These are phyloP conservation scores for Microcyclospora pomicola DNA, from an alignment of 2,329 filamentous ascomycete genomes.

Conservation along the genomic window DNA sequence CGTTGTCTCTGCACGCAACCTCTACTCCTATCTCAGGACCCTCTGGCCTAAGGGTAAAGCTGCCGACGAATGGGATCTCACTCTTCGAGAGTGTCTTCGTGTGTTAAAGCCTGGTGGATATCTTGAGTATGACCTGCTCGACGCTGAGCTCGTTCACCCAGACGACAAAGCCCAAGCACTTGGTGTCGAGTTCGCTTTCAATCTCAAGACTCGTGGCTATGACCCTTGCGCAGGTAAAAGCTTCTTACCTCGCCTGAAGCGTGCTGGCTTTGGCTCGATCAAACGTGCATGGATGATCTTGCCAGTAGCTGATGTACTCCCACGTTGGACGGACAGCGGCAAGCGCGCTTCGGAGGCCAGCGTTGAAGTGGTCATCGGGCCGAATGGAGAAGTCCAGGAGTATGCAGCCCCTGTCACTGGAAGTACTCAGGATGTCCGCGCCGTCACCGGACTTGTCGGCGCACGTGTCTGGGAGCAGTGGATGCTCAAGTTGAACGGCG, in stretches of 20 bases:
- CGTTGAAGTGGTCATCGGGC: slow-evolving; percentile 24
- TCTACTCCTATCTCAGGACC: slow-evolving; percentile 70
- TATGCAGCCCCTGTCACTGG: slow-evolving; percentile 22
- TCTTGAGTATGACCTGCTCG: slow-evolving; percentile 79
- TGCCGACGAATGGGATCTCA: slow-evolving; percentile 73
- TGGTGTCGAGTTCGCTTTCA: slow-evolving; percentile 82
- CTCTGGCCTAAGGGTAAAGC: slow-evolving; percentile 37
- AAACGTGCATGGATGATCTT: slow-evolving; percentile 81
- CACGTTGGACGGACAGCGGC: slow-evolving; percentile 24
- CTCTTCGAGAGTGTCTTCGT: slow-evolving; percentile 73
- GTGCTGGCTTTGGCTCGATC: slow-evolving; percentile 64
- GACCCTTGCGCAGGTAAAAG: slow-evolving; percentile 71
- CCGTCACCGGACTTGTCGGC: slow-evolving; percentile 65
- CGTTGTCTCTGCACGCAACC: slow-evolving; percentile 73
- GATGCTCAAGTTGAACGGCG: slow-evolving; percentile 75
- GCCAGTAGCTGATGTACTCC: slow-evolving; percentile 49
- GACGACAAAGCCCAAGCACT: slow-evolving; percentile 68
- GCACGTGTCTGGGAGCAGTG: slow-evolving; percentile 94
- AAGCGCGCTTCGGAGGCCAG: slow-evolving; percentile 7
- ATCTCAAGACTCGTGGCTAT: slow-evolving; percentile 78
- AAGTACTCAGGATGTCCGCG: slow-evolving; percentile 22
- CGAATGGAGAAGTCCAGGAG: slow-evolving; percentile 16
- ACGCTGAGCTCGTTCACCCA: slow-evolving; percentile 78
- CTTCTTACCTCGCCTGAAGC: slow-evolving; percentile 61
- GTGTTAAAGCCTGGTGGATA: slow-evolving; percentile 88